A percentile compares a stretch with the other conserved stretches of the same genome.
Conservation (phyloP, 495 filamentous ascomycete species). For the Podospora tetraspora region DNA sequence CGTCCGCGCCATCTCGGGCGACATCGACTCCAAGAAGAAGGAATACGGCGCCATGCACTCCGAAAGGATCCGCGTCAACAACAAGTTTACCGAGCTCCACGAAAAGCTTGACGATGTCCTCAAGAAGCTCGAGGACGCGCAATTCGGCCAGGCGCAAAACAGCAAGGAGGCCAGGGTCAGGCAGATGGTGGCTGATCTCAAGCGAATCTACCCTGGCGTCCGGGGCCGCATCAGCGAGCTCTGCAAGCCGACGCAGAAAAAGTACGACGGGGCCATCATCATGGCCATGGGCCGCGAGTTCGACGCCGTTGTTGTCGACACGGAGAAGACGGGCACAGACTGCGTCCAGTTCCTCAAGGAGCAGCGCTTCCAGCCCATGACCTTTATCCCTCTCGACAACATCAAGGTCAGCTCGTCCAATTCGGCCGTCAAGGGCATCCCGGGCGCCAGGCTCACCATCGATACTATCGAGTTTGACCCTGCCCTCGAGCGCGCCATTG, state of each 20-base stretch:
- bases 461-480: constrained; percentile 94
- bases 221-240: constrained; percentile 85
- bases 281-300: constrained; percentile 90
- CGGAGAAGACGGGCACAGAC: constrained; percentile 86
- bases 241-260: constrained; percentile 93
- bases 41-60: constrained; percentile 79
- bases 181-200: constrained; percentile 77
- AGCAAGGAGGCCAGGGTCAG: constrained; percentile 71
- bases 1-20: constrained; percentile 61
- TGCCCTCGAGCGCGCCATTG: constrained; percentile 82
- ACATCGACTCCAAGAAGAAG: constrained; percentile 87
- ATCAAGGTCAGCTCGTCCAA: constrained; percentile 89
- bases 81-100: constrained; percentile 79
- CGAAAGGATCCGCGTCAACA: constrained; percentile 70
- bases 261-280: constrained; percentile 86
- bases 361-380: constrained; percentile 76
- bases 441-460: constrained; percentile 80
- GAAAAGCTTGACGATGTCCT: constrained; percentile 82
- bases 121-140: constrained; percentile 71
- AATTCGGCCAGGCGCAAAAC: constrained; percentile 75
- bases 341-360: constrained; percentile 93
- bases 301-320: constrained; percentile 93
- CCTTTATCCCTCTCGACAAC: constrained; percentile 92
- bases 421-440: constrained; percentile 82
- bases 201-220: constrained; percentile 87